Conservation (phyloP, 2,329 filamentous ascomycete species). For the Pseudophaeomoniella oleicola region DNA sequence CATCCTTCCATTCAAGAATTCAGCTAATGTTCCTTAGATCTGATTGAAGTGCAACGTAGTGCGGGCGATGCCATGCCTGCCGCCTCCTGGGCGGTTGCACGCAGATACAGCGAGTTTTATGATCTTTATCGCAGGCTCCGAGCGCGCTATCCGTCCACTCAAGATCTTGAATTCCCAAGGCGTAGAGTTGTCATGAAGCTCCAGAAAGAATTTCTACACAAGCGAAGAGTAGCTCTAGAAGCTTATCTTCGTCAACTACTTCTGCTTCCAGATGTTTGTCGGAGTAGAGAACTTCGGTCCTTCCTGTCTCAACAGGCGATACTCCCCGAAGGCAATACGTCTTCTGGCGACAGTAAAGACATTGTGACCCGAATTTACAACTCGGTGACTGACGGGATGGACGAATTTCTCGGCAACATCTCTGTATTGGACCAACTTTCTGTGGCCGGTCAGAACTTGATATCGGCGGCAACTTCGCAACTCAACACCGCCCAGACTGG, state of each 20-base stretch:
- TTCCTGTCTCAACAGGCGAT: constrained; percentile 83
- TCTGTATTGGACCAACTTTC: constrained; percentile 91
- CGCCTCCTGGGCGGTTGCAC: constrained; percentile 85
- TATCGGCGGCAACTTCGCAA: constrained; percentile 36
- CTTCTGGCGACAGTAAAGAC: constrained; percentile 54
- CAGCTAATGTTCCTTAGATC: constrained; percentile 34
- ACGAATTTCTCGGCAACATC: constrained; percentile 92
- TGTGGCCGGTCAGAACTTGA: constrained; percentile 75
- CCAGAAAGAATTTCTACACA: constrained; percentile 88
- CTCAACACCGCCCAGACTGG: constrained; percentile 20
- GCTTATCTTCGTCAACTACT: constrained; percentile 72
- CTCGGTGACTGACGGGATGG: constrained; percentile 94
- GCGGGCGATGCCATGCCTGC: constrained; percentile 93
- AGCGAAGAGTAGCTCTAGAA: constrained; percentile 70
- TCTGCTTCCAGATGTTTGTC: constrained; percentile 80
- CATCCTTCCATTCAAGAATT: constrained; percentile 14
- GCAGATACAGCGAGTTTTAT: constrained; percentile 92
- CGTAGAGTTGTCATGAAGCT: constrained; percentile 91
- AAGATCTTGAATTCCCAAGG: constrained; percentile 80
- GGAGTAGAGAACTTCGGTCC: constrained; percentile 76
- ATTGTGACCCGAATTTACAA: constrained; percentile 93
- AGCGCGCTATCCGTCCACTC: constrained; percentile 70
- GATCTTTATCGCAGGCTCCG: constrained; percentile 84
- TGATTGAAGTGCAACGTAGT: constrained; percentile 78
- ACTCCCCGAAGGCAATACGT: constrained; percentile 45